These are phyloP conservation scores for Dothiorella sarmentorum DNA, from an alignment of 2,329 filamentous ascomycete genomes.

Conservation along the genomic window DNA sequence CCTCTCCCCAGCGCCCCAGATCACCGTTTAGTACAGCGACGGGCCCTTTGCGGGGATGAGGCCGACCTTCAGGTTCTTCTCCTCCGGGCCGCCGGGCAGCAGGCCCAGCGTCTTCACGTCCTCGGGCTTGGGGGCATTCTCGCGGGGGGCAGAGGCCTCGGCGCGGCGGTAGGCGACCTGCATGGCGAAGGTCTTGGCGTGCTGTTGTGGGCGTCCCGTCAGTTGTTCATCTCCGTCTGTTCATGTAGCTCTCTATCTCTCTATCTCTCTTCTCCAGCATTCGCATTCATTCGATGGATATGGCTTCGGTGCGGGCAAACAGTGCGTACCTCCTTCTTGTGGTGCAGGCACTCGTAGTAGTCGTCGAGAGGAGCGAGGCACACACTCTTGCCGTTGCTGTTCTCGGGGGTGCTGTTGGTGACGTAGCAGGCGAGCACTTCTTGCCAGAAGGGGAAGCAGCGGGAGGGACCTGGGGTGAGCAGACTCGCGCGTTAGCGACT, in stretches of 20 bases:
- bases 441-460: slow-evolving; percentile 99
- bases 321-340: slow-evolving; percentile 96
- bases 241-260: not conserved
- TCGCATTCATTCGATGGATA: slow-evolving; percentile 15
- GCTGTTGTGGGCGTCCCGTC: slow-evolving; percentile 48
- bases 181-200: slow-evolving; percentile 71
- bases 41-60: slow-evolving; percentile 9
- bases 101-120: slow-evolving; percentile 86
- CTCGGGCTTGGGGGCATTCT: slow-evolving; percentile 76
- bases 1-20: not conserved
- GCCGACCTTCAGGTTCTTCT: slow-evolving; percentile 49
- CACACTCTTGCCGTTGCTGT: slow-evolving; percentile 88
- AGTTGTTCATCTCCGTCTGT: too few relatives aligned
- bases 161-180: slow-evolving; percentile 81
- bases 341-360: slow-evolving; percentile 98
- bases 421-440: slow-evolving; percentile 98
- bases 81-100: slow-evolving; percentile 73
- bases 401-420: slow-evolving; percentile 77
- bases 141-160: slow-evolving; percentile 68
- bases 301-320: slow-evolving; percentile 18
- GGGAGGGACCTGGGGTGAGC: slow-evolving; percentile 55
- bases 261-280: not conserved
- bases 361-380: slow-evolving; percentile 84
- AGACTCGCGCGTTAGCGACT: not conserved
- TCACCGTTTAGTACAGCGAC: not conserved